Evolutionary conservation across 495 filamentous ascomycete genomes (phyloP).

Genomic region (Hypoxylon rickii): DNA sequence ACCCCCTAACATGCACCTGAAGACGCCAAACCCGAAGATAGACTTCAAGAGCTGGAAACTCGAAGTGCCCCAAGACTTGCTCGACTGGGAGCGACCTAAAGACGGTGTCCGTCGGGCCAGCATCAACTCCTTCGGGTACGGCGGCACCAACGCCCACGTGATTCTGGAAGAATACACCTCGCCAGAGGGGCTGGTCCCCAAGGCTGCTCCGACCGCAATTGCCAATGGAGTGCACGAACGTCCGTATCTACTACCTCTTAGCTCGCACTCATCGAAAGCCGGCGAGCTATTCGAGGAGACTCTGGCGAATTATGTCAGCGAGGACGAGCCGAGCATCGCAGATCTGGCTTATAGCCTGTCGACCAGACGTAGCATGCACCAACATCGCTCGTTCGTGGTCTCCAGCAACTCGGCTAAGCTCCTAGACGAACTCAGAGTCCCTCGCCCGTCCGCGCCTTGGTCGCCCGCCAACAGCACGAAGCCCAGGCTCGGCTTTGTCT

Average conservation of each 20-base stretch:
- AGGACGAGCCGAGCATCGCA: too few species aligned
- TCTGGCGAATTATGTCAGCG: too few species aligned
- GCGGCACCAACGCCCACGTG: constrained; percentile 51
- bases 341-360: too few species aligned
- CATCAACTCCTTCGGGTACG: constrained; percentile 55
- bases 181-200: background rate
- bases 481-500: constrained; percentile 15
- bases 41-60: background rate
- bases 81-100: background rate
- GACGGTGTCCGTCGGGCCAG: constrained; percentile 26
- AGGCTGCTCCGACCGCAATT: background rate
- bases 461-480: background rate
- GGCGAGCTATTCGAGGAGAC: too few species aligned
- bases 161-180: constrained; percentile 37
- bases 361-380: too few species aligned
- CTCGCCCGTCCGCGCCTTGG: constrained; percentile 6
- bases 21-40: constrained; percentile 36
- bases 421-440: too few species aligned
- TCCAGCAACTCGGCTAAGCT: too few species aligned
- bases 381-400: too few species aligned
- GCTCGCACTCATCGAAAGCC: too few species aligned
- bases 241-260: too few species aligned
- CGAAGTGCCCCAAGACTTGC: background rate
- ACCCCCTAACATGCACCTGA: constrained; percentile 49
- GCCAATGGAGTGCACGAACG: background rate